Evolutionary conservation across 140 eudicot genomes (phyloP), one percentile per base, ranked within the genome.

Genomic region (Flaveria floridana): DNA sequence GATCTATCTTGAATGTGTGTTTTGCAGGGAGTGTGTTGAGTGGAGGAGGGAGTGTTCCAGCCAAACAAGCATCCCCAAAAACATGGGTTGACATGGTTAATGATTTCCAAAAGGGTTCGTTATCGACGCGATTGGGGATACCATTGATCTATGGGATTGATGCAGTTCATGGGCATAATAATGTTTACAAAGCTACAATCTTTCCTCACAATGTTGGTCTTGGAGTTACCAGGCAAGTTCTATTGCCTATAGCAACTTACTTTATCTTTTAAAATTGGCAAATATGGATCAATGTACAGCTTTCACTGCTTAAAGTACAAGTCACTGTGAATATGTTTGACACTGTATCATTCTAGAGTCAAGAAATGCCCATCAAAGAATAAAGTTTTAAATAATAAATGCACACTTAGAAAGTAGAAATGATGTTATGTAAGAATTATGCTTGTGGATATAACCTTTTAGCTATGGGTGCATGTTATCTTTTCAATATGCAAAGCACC

Each of bases 201-300:
- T 87, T 87, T 83, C 92, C 92, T 42, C 92, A 87, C 78, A 87
- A 87, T 83, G 81, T 87, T 55, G 93, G 93, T 23, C 85, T 85
- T 44, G 93, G 93, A 70, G 89, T 83, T 62, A 85, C 89, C 34
- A 87, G 93, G 92, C 65, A 80, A 71, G 80, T 69, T 37, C 64
- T 23, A 72, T 25, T 65, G 2, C 30, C 23, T 2, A 42, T 11
- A 62, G 6, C 67, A 68, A 47, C 15, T 41, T 57, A 53, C 46
- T 20, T 56, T 42, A 37, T 66, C 57, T 50, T 37, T 14, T 10
- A 14, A 70, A 51, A 71, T 48, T 47, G 30, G 44, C 37, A 65
- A 52, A 67, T 67, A 68, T 55, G 14, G 48, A 68, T 67, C 68
- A 57, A 30, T 30, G 20, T 80, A 55, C 65, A 79, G 3, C 55